phyloP scores from a whole-genome alignment of 768 basidiomycete genomes.

The Rubroboletus satanas region DNA sequence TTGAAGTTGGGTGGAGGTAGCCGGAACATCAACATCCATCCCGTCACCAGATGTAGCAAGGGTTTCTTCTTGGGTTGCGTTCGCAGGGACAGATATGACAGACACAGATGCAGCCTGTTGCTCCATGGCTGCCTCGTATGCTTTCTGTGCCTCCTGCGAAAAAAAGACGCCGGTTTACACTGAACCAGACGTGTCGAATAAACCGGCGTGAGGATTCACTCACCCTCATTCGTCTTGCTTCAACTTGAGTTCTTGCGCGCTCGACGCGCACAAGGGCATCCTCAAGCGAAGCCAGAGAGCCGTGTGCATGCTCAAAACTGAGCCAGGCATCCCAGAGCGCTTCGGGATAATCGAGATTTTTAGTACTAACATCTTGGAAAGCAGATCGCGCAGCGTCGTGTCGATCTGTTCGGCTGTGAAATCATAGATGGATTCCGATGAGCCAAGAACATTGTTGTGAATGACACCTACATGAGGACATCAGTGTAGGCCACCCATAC shows the following conservation, averaged over 20 bases:
- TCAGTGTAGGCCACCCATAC: conserved; percentile 77
- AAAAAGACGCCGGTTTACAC: neutral
- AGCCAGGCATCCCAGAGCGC: conserved; percentile 89
- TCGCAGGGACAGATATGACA: conserved; percentile 23
- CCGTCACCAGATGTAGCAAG: conserved; percentile 9
- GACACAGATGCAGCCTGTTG: conserved; percentile 36
- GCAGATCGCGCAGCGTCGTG: conserved; percentile 60
- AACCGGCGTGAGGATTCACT: conserved; percentile 6
- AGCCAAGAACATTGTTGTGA: neutral
- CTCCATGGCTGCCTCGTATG: conserved; percentile 45
- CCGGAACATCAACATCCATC: conserved; percentile 42
- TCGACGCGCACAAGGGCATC: conserved; percentile 60
- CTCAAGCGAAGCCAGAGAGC: conserved; percentile 64
- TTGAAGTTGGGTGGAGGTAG: conserved; percentile 36
- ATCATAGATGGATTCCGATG: neutral
- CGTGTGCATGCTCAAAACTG: conserved; percentile 82
- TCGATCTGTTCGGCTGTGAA: conserved; percentile 46
- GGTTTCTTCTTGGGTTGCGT: neutral
- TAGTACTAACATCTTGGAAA: conserved; percentile 63
- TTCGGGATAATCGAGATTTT: conserved; percentile 92
- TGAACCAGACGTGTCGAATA: neutral
- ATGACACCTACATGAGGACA: conserved; percentile 56
- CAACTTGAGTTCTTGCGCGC: conserved; percentile 60
- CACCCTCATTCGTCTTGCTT: conserved; percentile 62
- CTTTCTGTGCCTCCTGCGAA: conserved; percentile 60